Conservation (phyloP, 441 rosid genomes). For the Erodium texanum region DNA sequence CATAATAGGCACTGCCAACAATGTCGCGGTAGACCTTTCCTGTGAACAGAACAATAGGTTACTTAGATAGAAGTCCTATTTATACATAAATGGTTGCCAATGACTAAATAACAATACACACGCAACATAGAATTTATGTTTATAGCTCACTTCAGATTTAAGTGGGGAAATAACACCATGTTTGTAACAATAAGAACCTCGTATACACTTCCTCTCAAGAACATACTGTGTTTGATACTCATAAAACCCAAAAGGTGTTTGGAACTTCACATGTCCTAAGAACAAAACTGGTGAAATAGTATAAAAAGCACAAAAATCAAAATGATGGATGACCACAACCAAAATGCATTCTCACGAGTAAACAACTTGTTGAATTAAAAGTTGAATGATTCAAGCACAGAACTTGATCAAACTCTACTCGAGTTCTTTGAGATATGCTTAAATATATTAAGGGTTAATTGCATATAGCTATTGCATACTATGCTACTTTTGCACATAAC, state of each 20-base stretch:
- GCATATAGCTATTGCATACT: too few relatives aligned
- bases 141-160: too few relatives aligned
- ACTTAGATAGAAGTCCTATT: too few relatives aligned
- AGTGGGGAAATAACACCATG: too few relatives aligned
- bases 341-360: slow-evolving; percentile 3
- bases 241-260: neutral
- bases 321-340: neutral
- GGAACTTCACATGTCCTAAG: neutral
- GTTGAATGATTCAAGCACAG: neutral
- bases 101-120: too few relatives aligned
- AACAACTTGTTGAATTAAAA: neutral
- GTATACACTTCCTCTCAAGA: neutral
- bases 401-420: neutral
- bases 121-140: too few relatives aligned
- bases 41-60: slow-evolving; percentile 18
- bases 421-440: neutral
- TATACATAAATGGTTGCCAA: too few relatives aligned
- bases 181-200: too few relatives aligned
- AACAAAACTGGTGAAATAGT: neutral
- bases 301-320: neutral
- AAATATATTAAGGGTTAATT: too few relatives aligned
- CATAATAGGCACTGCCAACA: slow-evolving; percentile 60
- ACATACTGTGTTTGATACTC: neutral
- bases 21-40: slow-evolving; percentile 51
- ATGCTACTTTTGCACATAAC: too few relatives aligned